These are phyloP conservation scores for Rosa multiflora DNA, from an alignment of 306 rosid genomes.

Conservation along the genomic window DNA sequence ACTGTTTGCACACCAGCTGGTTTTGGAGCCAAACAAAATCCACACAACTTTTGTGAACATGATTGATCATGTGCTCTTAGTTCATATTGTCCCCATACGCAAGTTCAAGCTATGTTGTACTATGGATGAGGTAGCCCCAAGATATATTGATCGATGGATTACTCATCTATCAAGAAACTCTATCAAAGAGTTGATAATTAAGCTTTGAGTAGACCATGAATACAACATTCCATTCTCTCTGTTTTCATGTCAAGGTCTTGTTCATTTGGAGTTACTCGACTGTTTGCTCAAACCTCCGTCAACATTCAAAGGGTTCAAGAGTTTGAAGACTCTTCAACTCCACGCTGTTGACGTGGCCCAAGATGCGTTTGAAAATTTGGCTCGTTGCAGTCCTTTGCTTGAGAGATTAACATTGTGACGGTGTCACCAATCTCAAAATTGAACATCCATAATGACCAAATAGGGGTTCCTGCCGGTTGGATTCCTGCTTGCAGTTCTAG, in stretches of 20 bases:
- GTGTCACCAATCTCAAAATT: slow-evolving; percentile 43
- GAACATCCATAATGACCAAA: neutral
- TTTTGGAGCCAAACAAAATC: too few species aligned
- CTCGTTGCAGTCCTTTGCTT: slow-evolving; percentile 47
- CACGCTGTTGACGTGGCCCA: slow-evolving; percentile 18
- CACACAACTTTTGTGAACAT: too few species aligned
- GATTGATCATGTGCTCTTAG: too few species aligned
- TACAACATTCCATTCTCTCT: neutral
- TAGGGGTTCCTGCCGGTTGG: neutral
- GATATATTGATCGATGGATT: too few species aligned
- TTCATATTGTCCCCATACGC: too few species aligned
- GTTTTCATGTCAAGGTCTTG: slow-evolving; percentile 20
- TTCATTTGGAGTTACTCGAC: slow-evolving; percentile 31
- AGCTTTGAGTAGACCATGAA: neutral
- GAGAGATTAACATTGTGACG: slow-evolving; percentile 43
- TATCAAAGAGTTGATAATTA: too few species aligned
- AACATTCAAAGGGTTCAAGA: slow-evolving; percentile 45
- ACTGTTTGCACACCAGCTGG: too few species aligned
- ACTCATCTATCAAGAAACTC: too few species aligned
- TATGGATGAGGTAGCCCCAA: too few species aligned
- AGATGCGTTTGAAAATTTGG: slow-evolving; percentile 42
- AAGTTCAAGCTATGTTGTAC: too few species aligned
- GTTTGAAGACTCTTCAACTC: slow-evolving; percentile 55
- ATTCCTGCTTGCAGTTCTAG: slow-evolving; percentile 21
- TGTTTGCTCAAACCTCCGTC: slow-evolving; percentile 39